A percentile compares a stretch with the other conserved stretches of the same genome.
Evolutionary conservation across 768 basidiomycete genomes (phyloP).

Genomic region (Candolleomyces efflorescens): DNA sequence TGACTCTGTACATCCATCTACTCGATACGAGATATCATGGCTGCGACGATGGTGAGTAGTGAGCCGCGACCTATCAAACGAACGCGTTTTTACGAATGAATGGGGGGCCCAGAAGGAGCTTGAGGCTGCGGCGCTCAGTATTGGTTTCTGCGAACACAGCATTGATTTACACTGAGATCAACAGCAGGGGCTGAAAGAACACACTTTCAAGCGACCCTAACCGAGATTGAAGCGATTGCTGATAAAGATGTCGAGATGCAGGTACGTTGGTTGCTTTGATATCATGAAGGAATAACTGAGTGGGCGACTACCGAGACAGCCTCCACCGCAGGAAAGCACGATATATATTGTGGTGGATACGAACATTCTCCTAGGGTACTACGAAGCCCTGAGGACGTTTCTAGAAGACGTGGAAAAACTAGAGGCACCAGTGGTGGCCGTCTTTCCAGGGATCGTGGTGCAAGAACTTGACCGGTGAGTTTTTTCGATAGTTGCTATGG

Average conservation of each 20-base stretch:
- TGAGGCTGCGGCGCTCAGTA: too few relatives aligned
- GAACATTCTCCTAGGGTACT: constrained; percentile 68
- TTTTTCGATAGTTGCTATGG: background rate
- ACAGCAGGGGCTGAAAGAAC: background rate
- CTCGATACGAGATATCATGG: too few relatives aligned
- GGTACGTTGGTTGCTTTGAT: constrained; percentile 34
- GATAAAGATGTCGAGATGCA: constrained; percentile 74
- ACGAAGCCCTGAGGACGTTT: constrained; percentile 62
- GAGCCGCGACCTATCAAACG: too few relatives aligned
- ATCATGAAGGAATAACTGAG: background rate
- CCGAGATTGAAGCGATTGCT: constrained; percentile 49
- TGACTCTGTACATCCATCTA: too few relatives aligned
- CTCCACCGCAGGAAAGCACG: constrained; percentile 35
- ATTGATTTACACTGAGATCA: background rate
- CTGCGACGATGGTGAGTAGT: too few relatives aligned
- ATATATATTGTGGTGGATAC: constrained; percentile 69
- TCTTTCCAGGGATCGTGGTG: constrained; percentile 74
- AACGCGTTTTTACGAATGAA: too few relatives aligned
- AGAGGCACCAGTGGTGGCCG: constrained; percentile 47
- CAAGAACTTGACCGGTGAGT: constrained; percentile 70
- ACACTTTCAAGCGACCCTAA: constrained; percentile 37
- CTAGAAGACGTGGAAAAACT: constrained; percentile 54
- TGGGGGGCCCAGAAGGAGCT: too few relatives aligned
- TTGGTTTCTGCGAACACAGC: too few relatives aligned
- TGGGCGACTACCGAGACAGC: constrained; percentile 22